Percentiles rank a stretch among this genome's conserved stretches.
phyloP scores from a whole-genome alignment of 2,329 filamentous ascomycete species.

The Arthrobotrys musiformis region DNA sequence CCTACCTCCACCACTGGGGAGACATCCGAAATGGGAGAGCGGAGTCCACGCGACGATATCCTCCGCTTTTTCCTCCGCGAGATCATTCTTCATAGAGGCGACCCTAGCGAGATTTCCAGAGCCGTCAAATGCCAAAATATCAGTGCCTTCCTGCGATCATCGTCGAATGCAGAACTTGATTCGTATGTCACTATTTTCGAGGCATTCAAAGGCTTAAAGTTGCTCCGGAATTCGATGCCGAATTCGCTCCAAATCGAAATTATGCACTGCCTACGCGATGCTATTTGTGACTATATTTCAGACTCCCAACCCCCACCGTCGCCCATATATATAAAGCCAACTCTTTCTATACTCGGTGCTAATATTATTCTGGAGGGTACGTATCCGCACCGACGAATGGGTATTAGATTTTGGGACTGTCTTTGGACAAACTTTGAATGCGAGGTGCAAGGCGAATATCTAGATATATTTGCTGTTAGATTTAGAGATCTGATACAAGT shows the following conservation, averaged over 20 bases:
- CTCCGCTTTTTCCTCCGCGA: background rate
- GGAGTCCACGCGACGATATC: background rate
- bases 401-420: background rate
- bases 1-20: background rate
- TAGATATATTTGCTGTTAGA: background rate
- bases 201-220: too few species aligned
- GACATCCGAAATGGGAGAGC: background rate
- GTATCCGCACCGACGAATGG: background rate
- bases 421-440: background rate
- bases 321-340: too few species aligned
- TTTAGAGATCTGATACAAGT: background rate
- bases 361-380: background rate
- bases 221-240: too few species aligned
- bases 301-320: background rate
- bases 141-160: background rate
- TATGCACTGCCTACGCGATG: background rate
- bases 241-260: too few species aligned
- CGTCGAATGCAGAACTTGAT: background rate
- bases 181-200: background rate
- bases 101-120: background rate
- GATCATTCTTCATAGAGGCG: background rate
- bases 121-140: background rate
- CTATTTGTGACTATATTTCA: background rate
- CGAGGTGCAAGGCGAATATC: background rate
- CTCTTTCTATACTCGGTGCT: background rate